These are phyloP conservation scores for Datura wrightii DNA, from an alignment of 257 asterid genomes.

Conservation along the genomic window DNA sequence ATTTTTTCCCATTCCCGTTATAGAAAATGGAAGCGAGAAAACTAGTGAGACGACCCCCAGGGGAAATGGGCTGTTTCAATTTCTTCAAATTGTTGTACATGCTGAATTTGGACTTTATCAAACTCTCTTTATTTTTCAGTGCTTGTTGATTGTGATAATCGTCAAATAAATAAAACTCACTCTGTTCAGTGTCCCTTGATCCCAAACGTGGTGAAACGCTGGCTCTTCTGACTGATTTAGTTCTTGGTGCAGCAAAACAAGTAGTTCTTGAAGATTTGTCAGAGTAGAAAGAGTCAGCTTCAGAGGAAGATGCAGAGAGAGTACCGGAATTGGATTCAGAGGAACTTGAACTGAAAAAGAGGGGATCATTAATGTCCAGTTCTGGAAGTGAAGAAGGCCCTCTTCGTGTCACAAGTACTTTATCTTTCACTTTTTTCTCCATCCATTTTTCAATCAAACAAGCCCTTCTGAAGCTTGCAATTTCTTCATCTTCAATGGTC, in stretches of 20 bases:
- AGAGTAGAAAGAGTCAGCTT: slow-evolving; percentile 59
- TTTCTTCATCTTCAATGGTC: slow-evolving; percentile 43
- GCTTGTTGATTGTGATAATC: slow-evolving; percentile 34
- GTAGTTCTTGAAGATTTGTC: slow-evolving; percentile 45
- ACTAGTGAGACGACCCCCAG: slow-evolving; percentile 67
- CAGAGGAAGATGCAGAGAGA: slow-evolving; percentile 66
- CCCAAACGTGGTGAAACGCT: slow-evolving; percentile 9
- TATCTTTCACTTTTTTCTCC: slow-evolving; percentile 49
- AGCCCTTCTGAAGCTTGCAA: slow-evolving; percentile 44
- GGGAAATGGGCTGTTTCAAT: slow-evolving; percentile 80
- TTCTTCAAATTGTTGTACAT: slow-evolving; percentile 73
- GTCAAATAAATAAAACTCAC: slow-evolving; percentile 37
- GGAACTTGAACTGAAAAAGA: slow-evolving; percentile 74
- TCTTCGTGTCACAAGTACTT: background rate
- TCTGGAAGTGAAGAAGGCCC: slow-evolving; percentile 41
- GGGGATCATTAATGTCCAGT: slow-evolving; percentile 52
- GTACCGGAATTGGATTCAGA: slow-evolving; percentile 82
- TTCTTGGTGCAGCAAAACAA: slow-evolving; percentile 49
- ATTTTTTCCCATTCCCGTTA: slow-evolving; percentile 47
- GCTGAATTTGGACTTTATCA: slow-evolving; percentile 58
- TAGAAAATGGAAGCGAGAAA: slow-evolving; percentile 66
- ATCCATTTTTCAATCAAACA: slow-evolving; percentile 72
- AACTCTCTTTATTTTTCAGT: slow-evolving; percentile 31
- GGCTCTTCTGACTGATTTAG: slow-evolving; percentile 51
- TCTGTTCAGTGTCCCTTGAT: background rate